Conservation (phyloP, 768 basidiomycete species). For the Lentinula boryana region DNA sequence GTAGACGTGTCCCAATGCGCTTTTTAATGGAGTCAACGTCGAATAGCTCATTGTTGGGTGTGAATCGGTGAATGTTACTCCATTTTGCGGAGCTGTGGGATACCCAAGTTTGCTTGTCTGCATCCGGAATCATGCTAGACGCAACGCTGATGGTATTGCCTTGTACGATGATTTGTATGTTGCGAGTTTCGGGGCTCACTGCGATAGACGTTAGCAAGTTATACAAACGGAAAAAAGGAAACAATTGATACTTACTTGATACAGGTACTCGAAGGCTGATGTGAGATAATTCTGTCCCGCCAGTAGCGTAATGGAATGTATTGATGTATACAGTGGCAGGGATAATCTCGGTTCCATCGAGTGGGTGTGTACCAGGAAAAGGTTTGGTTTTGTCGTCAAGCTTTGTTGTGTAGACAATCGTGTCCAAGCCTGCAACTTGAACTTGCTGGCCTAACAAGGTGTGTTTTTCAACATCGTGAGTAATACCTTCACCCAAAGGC, state of each 20-base stretch:
- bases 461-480: not conserved
- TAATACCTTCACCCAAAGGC: not conserved
- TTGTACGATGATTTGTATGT: not conserved
- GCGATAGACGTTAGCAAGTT: not conserved
- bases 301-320: not conserved
- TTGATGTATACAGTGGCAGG: conserved; percentile 1
- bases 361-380: not conserved
- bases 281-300: not conserved
- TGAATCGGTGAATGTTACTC: not conserved
- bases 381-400: conserved; percentile 1
- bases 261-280: not conserved
- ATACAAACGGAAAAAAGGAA: not conserved
- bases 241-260: not conserved
- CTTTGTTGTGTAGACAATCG: not conserved
- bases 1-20: not conserved
- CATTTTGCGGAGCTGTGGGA: not conserved
- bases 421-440: not conserved
- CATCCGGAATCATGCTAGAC: not conserved
- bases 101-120: not conserved
- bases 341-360: not conserved
- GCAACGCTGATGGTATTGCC: not conserved
- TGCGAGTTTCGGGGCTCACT: not conserved
- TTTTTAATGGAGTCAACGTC: not conserved
- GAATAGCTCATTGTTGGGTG: not conserved
- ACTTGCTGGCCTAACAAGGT: not conserved